A percentile compares a stretch with the other conserved stretches of the same genome.
Conservation (phyloP, 805 yeast species). For the Cyberlindnera amylophila region DNA sequence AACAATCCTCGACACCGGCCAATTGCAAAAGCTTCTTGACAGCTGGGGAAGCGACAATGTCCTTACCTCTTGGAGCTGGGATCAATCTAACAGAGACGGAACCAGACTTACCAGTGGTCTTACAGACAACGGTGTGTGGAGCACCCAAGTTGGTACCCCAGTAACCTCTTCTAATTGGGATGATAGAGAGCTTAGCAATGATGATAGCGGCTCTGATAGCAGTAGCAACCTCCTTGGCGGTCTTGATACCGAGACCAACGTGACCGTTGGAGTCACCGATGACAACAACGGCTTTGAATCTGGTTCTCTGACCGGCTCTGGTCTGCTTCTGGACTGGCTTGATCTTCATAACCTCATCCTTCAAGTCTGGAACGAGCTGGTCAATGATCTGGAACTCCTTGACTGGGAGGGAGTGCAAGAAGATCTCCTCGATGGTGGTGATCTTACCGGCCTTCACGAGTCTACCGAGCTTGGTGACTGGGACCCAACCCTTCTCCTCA, state of each 20-base stretch:
- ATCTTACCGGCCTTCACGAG: conserved; percentile 98
- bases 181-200: conserved; percentile 97
- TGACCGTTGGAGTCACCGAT: conserved; percentile 99
- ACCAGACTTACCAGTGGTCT: conserved; percentile 99
- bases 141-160: conserved; percentile 99
- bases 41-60: conserved; percentile 99
- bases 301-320: conserved; percentile 99
- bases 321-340: conserved; percentile 99
- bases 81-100: conserved; percentile 97
- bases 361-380: conserved; percentile 89
- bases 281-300: conserved; percentile 99
- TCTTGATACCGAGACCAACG: conserved; percentile 99
- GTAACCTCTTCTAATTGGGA: conserved; percentile 99
- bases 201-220: conserved; percentile 99
- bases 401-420: conserved; percentile 98
- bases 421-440: conserved; percentile 94
- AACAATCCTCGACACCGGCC: conserved; percentile 99
- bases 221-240: conserved; percentile 99
- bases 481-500: conserved; percentile 99
- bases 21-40: conserved; percentile 98
- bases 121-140: conserved; percentile 96
- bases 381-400: conserved; percentile 99
- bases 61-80: conserved; percentile 99
- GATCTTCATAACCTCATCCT: conserved; percentile 99
- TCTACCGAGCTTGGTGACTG: conserved; percentile 99